Base-by-base conservation (phyloP, 176 grass and related monocot species). In the Thalia dealbata region DNA sequence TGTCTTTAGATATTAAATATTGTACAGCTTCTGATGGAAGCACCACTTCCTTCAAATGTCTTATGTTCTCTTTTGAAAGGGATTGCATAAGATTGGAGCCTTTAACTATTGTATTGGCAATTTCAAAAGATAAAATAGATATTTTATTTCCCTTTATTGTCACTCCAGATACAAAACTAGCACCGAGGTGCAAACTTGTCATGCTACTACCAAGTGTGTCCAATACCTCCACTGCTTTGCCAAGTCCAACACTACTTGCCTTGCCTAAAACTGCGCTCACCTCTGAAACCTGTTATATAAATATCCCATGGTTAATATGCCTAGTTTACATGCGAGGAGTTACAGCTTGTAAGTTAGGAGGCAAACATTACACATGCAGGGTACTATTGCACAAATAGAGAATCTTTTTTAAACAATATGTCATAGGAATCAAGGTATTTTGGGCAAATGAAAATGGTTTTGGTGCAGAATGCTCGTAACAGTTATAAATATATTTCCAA, bases 181-280 rank as follows among this genome's bases (percentile, higher is more conserved):
- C 30, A 45, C 21, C 62, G 22, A 26, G 32, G 3, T 75, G 54
- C 73, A 75, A 75, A 61, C 64, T 97, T 68, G 87, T 83, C 95
- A 97, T 97, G 81, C 89, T 92, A 78, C 95, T 97, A 29, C 95
- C 95, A 76, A 97, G 89, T 79, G 95, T 97, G 58, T 97, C 95
- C 64, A 97, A 84, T 38, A 97, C 87, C 52, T 97, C 90, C 35
- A 97, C 95, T 41, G 95, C 95, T 78, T 90, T 97, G 22, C 83
- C 87, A 80, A 92, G 73, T 7, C 88, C 86, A 68, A 79, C 84
- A 71, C 79, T 91, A 82, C 91, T 69, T 78, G 91, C 88, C 72
- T 88, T 87, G 38, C 91, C 91, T 73, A 96, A 74, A 77, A 91
- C 89, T 70, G 84, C 89, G 81, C 89, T 79, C 56, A 92, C 83